Percentiles rank a stretch among this genome's conserved stretches.
Evolutionary conservation across 2,329 filamentous ascomycete genomes (phyloP).

Genomic region (Aspergillus luchuensis): DNA sequence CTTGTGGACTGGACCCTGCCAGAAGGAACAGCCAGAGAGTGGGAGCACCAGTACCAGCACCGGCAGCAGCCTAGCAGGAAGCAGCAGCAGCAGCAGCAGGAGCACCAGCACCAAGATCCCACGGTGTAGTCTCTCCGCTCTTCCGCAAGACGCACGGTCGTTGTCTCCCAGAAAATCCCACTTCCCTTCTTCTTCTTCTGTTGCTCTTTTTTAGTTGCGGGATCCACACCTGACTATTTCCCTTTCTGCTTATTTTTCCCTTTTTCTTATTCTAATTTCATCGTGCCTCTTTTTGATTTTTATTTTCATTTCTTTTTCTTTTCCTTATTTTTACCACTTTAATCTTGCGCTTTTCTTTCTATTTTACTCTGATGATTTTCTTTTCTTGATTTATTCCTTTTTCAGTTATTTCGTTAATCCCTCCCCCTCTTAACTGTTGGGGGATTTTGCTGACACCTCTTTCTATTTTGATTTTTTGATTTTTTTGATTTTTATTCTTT

Average conservation of each 20-base stretch:
- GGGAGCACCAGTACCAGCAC: slow-evolving; percentile 1
- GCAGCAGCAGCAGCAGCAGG: slow-evolving; percentile 9
- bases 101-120: slow-evolving; percentile 15
- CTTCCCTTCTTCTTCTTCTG: slow-evolving; percentile 2
- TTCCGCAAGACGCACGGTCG: slow-evolving; percentile 22
- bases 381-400: neutral
- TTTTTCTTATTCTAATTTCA: slow-evolving; percentile 1
- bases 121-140: slow-evolving; percentile 21
- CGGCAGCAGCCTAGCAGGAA: slow-evolving; percentile 3
- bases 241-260: slow-evolving; percentile 8
- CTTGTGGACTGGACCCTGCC: slow-evolving; percentile 16
- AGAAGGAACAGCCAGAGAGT: slow-evolving; percentile 6
- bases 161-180: slow-evolving; percentile 21
- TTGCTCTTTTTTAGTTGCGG: slow-evolving; percentile 14
- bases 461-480: neutral
- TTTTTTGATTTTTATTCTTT: slow-evolving; percentile 4
- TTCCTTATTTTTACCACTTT: neutral
- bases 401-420: neutral
- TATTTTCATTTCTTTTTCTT: neutral
- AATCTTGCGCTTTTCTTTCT: neutral
- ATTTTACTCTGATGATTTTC: neutral
- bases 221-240: slow-evolving; percentile 17
- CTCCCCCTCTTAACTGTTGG: slow-evolving; percentile 1
- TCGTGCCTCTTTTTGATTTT: neutral
- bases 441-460: slow-evolving; percentile 1